These are phyloP conservation scores for Chlorociboria aeruginascens DNA, from an alignment of 495 filamentous ascomycete species.

Conservation along the genomic window DNA sequence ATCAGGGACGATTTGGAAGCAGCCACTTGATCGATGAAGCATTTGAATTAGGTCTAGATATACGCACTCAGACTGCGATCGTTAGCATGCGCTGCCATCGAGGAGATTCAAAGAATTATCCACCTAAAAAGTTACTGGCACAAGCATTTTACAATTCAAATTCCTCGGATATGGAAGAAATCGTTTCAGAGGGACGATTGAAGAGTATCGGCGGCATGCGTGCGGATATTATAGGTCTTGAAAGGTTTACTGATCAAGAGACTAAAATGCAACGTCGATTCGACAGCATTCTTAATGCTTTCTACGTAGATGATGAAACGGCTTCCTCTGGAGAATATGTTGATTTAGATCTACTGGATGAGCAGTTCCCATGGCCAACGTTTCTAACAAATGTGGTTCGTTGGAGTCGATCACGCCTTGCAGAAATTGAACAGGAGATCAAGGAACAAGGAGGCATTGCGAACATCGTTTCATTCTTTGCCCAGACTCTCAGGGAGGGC, in stretches of 20 bases:
- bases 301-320: conserved; percentile 12
- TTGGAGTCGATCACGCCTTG: conserved; percentile 19
- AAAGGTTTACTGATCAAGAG: conserved; percentile 3
- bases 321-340: conserved; percentile 14
- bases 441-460: conserved; percentile 18
- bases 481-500: conserved; percentile 2
- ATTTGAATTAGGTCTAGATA: conserved; percentile 25
- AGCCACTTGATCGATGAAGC: conserved; percentile 22
- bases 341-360: conserved; percentile 22
- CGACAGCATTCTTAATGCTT: conserved; percentile 17
- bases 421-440: conserved; percentile 18
- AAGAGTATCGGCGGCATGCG: conserved; percentile 2
- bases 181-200: conserved; percentile 2
- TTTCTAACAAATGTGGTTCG: conserved; percentile 14
- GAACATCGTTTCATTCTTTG: conserved; percentile 12
- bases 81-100: conserved; percentile 11
- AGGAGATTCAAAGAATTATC: not conserved
- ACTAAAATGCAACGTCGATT: conserved; percentile 14
- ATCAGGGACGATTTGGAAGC: conserved; percentile 8
- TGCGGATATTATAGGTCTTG: not conserved
- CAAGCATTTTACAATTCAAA: not conserved
- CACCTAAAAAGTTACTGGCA: too few species aligned
- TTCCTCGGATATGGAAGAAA: conserved; percentile 2
- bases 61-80: conserved; percentile 30
- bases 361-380: conserved; percentile 21